Percentiles rank a stretch among this genome's conserved stretches.
Evolutionary conservation across 129 eudicot species (phyloP).

Genomic region (Centella asiatica): DNA sequence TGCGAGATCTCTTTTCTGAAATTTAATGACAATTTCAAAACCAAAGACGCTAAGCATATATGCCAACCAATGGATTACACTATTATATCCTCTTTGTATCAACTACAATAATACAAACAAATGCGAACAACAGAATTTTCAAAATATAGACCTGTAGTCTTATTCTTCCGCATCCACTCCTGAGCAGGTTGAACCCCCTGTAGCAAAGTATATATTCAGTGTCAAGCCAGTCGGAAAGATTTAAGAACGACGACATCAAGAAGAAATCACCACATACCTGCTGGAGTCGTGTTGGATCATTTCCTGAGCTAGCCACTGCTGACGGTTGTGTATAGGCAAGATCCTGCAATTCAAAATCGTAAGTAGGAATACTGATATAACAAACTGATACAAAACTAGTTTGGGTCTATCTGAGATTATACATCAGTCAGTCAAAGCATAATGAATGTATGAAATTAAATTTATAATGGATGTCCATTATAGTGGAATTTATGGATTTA

Average conservation of each 20-base stretch:
- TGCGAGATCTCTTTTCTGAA: too few species aligned
- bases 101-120: neutral
- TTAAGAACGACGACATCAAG: neutral
- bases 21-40: too few species aligned
- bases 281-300: conserved; percentile 56
- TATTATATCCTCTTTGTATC: too few species aligned
- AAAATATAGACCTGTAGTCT: conserved; percentile 51
- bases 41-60: too few species aligned
- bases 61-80: too few species aligned
- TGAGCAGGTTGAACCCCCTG: conserved; percentile 52
- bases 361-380: neutral
- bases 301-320: conserved; percentile 36
- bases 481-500: too few species aligned
- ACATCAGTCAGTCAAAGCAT: too few species aligned
- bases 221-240: neutral
- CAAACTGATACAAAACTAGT: too few species aligned
- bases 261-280: conserved; percentile 32
- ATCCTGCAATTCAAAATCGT: conserved; percentile 34
- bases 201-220: neutral
- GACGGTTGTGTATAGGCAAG: conserved; percentile 46
- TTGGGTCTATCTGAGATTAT: too few species aligned
- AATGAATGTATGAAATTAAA: too few species aligned
- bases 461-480: too few species aligned
- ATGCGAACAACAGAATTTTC: neutral
- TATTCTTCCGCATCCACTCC: conserved; percentile 91